Evolutionary conservation across 257 asterid species (phyloP), one percentile per base, ranked within the genome.

Genomic region (Nicotiana undulata): DNA sequence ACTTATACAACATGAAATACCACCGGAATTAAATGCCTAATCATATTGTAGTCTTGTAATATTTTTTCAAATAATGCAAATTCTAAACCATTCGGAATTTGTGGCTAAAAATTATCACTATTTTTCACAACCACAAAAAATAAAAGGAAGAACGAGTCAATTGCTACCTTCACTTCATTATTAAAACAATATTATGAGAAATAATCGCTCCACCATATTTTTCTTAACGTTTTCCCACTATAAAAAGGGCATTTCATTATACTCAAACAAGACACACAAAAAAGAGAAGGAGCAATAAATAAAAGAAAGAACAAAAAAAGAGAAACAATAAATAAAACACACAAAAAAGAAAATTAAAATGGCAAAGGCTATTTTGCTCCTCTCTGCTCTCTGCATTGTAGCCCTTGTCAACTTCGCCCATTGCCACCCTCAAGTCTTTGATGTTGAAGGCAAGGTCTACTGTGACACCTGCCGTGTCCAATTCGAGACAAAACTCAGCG

Each of bases 311-410:
- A 5, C 13, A 40, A 12, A 20, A 13, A 46, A 16, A 59, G n/a
- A 59, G 72, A 9, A 22, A 8, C 3, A 40, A 7, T 1, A 13
- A 79, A 78, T n/a, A 11, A 63, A 53, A 61, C 0, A 60, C 3
- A 60, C 53, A 61, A 20, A 17, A 29, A 49, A 34, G 13, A 37
- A 22, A 49, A 46, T 1, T 49, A 24, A 20, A 80, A 80, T 80
- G 82, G 78, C 82, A 80, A 80, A 80, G 67, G 81, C 76, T 75
- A 20, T 75, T 37, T 3, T 70, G 63, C 63, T 80, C 78, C 74
- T 80, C 66, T 80, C 82, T 67, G 64, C 78, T 22, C 77, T 80
- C 32, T 80, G 78, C 82, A 64, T 80, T 56, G 37, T 67, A 22
- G 78, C 78, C 78, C 22, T 80, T 49, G 82, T 78, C 24, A 22